Conservation (phyloP, 805 yeast genomes). For the Teunomyces cretensis region DNA sequence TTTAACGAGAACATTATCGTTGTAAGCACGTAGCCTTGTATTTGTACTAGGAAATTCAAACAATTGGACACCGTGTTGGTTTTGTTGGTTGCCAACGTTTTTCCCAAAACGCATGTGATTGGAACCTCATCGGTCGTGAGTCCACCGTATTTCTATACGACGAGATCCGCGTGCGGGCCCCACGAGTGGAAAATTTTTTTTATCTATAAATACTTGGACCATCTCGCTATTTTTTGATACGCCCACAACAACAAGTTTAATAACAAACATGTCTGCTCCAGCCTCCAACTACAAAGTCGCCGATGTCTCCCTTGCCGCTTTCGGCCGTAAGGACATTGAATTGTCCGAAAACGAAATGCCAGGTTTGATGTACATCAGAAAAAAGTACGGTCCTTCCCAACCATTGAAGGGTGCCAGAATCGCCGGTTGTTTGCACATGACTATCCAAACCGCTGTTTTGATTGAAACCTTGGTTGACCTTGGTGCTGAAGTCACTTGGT, state of each 20-base stretch:
- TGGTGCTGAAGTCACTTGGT: conserved; percentile 99
- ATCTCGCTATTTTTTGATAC: neutral
- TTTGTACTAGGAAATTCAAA: no score
- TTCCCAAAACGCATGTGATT: neutral
- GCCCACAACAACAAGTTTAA: conserved; percentile 1
- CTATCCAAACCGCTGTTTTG: conserved; percentile 98
- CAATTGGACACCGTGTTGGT: no score
- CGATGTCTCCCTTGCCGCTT: conserved; percentile 97
- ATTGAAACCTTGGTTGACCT: conserved; percentile 95
- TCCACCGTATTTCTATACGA: neutral
- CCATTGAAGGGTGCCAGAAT: conserved; percentile 98
- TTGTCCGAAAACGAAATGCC: conserved; percentile 99
- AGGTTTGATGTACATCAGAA: conserved; percentile 97
- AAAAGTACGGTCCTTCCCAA: conserved; percentile 84
- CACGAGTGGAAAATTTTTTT: conserved; percentile 6
- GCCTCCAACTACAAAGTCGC: conserved; percentile 86
- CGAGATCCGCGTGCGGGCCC: neutral
- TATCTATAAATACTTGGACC: neutral
- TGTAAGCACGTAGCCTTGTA: no score
- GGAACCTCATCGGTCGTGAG: neutral
- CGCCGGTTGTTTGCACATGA: conserved; percentile 99
- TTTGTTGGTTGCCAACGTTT: no score
- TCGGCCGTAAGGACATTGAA: conserved; percentile 99
- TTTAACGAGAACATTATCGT: neutral
- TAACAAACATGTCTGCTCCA: conserved; percentile 36